Base-by-base conservation (phyloP, 108 stramenopile species). In the Nannochloropsis gaditana region DNA sequence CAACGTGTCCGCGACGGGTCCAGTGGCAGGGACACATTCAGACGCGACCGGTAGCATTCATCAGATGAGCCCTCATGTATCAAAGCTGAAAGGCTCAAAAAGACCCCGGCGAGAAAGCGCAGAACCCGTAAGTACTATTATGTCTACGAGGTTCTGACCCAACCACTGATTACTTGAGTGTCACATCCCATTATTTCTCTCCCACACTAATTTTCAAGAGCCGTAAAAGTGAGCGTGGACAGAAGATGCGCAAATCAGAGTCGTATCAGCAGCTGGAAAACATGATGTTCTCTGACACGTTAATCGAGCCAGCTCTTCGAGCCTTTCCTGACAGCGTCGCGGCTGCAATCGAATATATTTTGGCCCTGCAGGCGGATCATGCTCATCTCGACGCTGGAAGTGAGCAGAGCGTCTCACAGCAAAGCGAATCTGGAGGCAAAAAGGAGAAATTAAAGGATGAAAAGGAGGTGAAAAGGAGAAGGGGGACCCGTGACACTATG, bases 171-270 rank as follows among this genome's bases (percentile, higher is more conserved):
- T 31, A 31, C 31, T 31, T 31, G 31, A 31, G 31, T 31, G 31
- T 73, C 59, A 15, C 4, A n/a, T 6, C 59, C 3, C 59, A 73
- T 8, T n/a, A 15, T 73, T n/a, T 73, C 59, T n/a, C 3, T 73
- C 59, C 59, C 59, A n/a, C 59, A 15, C 59, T n/a, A 73, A 73
- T n/a, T 6, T n/a, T n/a, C 59, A 3, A 73, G 59, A 73, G 59
- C 59, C 59, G 59, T 4, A 73, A 73, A 6, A 73, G 59, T 6
- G 59, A 73, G 59, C 59, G 59, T 73, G 59, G 59, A 73, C 59
- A 73, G 4, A 73, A 73, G n/a, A 73, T 73, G 59, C 59, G 59
- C 59, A 73, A 73, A n/a, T 73, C 59, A 15, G 59, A 73, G n/a
- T n/a, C 19, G 19, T 73, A 73, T 73, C 59, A 8, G 59, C 59